phyloP scores from a whole-genome alignment of 2,329 filamentous ascomycete species.

The Fusarium acutatum region DNA sequence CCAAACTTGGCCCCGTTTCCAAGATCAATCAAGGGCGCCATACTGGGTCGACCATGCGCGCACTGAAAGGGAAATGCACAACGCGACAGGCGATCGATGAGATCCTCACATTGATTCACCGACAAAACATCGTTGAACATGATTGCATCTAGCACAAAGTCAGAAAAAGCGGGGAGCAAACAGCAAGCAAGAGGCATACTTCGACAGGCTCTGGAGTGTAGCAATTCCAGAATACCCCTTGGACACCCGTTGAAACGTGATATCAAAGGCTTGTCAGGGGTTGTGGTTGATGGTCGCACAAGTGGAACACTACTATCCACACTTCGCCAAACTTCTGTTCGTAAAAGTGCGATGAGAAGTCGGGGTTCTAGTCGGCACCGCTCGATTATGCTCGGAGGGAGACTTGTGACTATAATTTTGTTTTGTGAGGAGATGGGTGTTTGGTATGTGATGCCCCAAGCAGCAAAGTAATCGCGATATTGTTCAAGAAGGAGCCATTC shows the following conservation, averaged over 20 bases:
- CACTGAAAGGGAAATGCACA: constrained; percentile 84
- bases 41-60: constrained; percentile 77
- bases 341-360: constrained; percentile 76
- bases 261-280: constrained; percentile 60
- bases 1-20: constrained; percentile 43
- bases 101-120: constrained; percentile 61
- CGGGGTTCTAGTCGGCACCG: constrained; percentile 77
- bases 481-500: constrained; percentile 69
- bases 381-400: constrained; percentile 79
- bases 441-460: constrained; percentile 79
- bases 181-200: constrained; percentile 53
- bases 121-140: constrained; percentile 84
- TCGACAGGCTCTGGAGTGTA: constrained; percentile 79
- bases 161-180: neutral
- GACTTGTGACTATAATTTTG: constrained; percentile 59
- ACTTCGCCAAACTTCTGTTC: constrained; percentile 76
- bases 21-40: constrained; percentile 69
- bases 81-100: constrained; percentile 65
- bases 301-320: constrained; percentile 53
- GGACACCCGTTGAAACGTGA: constrained; percentile 75
- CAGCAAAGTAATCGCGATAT: constrained; percentile 65
- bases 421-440: constrained; percentile 37
- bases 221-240: constrained; percentile 75
- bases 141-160: constrained; percentile 63
- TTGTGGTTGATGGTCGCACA: neutral